A percentile compares a stretch with the other conserved stretches of the same genome.
These are phyloP conservation scores for Phytopythium vexans DNA, from an alignment of 352 stramenopile species.

Conservation along the genomic window DNA sequence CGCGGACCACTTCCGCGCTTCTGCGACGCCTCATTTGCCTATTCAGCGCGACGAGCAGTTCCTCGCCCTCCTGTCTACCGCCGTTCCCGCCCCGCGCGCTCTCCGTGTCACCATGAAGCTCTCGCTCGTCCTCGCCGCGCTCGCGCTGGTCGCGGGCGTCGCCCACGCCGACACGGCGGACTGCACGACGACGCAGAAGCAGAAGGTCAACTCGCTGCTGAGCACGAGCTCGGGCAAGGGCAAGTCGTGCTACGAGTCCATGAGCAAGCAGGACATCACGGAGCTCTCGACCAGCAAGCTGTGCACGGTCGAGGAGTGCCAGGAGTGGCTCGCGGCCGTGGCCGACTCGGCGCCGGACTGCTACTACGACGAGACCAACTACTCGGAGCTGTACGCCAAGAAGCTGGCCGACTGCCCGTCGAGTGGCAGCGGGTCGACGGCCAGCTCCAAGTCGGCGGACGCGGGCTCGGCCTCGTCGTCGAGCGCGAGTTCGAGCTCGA, in stretches of 20 bases:
- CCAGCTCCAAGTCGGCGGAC: not conserved
- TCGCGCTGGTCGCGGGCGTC: slow-evolving; percentile 14
- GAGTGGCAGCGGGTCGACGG: slow-evolving; percentile 2
- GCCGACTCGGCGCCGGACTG: slow-evolving; percentile 44
- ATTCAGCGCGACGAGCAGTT: slow-evolving; percentile 7
- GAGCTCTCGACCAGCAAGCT: slow-evolving; percentile 45
- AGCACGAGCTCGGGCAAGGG: slow-evolving; percentile 52
- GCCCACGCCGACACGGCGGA: slow-evolving; percentile 27
- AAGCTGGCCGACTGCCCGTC: slow-evolving; percentile 47
- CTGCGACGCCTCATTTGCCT: slow-evolving; percentile 7
- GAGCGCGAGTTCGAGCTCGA: not conserved
- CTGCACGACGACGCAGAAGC: slow-evolving; percentile 48
- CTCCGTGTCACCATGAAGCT: slow-evolving; percentile 29
- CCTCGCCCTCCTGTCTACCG: slow-evolving; percentile 16
- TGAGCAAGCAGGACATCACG: slow-evolving; percentile 38
- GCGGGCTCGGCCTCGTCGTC: slow-evolving; percentile 1
- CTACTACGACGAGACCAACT: slow-evolving; percentile 70
- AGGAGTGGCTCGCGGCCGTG: slow-evolving; percentile 56
- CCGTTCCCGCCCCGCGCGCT: not conserved
- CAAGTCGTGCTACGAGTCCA: slow-evolving; percentile 52
- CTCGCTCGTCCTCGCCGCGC: slow-evolving; percentile 10
- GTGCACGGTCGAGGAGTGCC: slow-evolving; percentile 49
- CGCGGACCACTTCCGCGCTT: slow-evolving; percentile 7
- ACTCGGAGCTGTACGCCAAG: slow-evolving; percentile 30
- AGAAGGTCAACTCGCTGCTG: slow-evolving; percentile 54